These are phyloP conservation scores for Arabidopsis suecica DNA, from an alignment of 345 rosid species.

Conservation along the genomic window DNA sequence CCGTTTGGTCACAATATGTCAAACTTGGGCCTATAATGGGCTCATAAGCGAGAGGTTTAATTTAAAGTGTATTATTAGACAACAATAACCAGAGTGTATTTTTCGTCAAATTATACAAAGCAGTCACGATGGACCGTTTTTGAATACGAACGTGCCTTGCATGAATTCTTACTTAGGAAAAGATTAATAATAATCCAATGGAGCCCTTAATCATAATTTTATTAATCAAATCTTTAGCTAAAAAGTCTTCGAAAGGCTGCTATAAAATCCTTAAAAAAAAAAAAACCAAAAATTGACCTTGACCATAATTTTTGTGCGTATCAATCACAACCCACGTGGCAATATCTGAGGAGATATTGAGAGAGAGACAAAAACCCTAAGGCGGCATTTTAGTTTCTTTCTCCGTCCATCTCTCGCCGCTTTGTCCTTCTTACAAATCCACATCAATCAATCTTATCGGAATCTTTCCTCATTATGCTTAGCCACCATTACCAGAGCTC, in stretches of 20 bases:
- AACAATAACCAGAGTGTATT: too few species aligned
- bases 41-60: too few species aligned
- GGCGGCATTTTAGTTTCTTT: background rate
- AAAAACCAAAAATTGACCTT: background rate
- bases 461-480: constrained; percentile 35
- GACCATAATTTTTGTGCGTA: constrained; percentile 12
- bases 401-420: constrained; percentile 31
- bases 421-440: constrained; percentile 13
- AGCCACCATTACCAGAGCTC: constrained; percentile 15
- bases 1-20: too few species aligned
- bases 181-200: background rate
- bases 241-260: constrained; percentile 14
- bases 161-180: constrained; percentile 6
- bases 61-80: too few species aligned
- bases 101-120: too few species aligned
- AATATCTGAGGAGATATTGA: background rate
- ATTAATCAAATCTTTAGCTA: background rate
- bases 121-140: constrained; percentile 23
- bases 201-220: background rate
- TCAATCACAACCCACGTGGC: constrained; percentile 37
- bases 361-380: constrained; percentile 35
- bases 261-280: background rate
- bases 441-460: constrained; percentile 19
- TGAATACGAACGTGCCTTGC: constrained; percentile 31
- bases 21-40: too few species aligned